Evolutionary conservation across 1,139 yeast genomes (phyloP), one percentile per base, ranked within the genome.

Genomic region (Saccharomycopsis hybrid): DNA sequence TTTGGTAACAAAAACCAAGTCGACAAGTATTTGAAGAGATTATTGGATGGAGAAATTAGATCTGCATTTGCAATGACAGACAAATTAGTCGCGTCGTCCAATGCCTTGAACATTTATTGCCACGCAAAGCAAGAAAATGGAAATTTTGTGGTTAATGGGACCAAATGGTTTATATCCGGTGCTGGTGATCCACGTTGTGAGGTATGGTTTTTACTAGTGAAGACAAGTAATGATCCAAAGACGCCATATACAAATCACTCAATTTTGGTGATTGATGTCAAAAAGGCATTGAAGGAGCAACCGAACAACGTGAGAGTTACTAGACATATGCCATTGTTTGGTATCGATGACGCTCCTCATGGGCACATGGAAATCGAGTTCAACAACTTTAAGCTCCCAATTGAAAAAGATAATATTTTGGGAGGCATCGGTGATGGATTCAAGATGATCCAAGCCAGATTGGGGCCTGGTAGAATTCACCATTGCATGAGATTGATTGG

Each of bases 121-220:
- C 67, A 77, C 36, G 65, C 72, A 35, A 82, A 84, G 43, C 59
- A 54, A 25, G 59, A 60, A 53, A 55, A 56, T 32, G 78, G 78
- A 2, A 72, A 77, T 56, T 78, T 73, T 57, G 78, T 80, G 2
- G 58, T 82, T 45, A 78, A 78, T 56, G 89, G 89, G 8, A 72
- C 79, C 55, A 82, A 82, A 61, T 82, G 88, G 88, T 82, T 82
- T 74, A 83, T 85, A 2, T 78, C 85, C 0, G 87, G 87, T 31
- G 87, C 86, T 37, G 87, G 85, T 25, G 87, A 82, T 62, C 86
- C 86, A 28, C 71, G 84, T 52, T 74, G 81, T 62, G 59, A 69
- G 35, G 77, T 75, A 18, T 78, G 85, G 82, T 68, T 82, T 49
- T 76, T 78, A n/a, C 80, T 82, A 84, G 82, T 85, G 56, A 73